Conservation (phyloP, 2,329 filamentous ascomycete genomes). For the Pyrenochaeta sp. region DNA sequence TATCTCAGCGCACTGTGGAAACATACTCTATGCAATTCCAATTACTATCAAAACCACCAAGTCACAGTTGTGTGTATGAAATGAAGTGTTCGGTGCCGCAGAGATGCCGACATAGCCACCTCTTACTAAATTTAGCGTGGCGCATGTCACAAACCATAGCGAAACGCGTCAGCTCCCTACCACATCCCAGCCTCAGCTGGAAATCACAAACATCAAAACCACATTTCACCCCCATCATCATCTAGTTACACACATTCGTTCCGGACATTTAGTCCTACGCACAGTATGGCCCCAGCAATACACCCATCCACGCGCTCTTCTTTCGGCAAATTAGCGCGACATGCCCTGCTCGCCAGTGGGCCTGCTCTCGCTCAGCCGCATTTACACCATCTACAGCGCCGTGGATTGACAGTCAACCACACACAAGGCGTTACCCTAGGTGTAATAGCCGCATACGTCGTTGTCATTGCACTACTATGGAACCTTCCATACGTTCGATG, state of each 20-base stretch:
- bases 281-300: slow-evolving; percentile 34
- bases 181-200: slow-evolving; percentile 7
- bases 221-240: neutral
- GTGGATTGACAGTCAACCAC: slow-evolving; percentile 68
- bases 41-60: no score
- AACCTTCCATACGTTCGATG: slow-evolving; percentile 79
- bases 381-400: slow-evolving; percentile 54
- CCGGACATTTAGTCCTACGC: neutral
- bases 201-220: neutral
- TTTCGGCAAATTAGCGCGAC: slow-evolving; percentile 35
- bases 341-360: slow-evolving; percentile 36
- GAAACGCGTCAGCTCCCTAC: slow-evolving; percentile 25
- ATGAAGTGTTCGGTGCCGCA: no score
- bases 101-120: slow-evolving; percentile 12
- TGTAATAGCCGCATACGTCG: slow-evolving; percentile 75
- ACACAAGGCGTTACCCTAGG: slow-evolving; percentile 77
- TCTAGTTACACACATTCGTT: neutral
- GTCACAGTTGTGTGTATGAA: no score
- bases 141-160: slow-evolving; percentile 23
- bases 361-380: slow-evolving; percentile 35
- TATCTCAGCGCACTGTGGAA: neutral
- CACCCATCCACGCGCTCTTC: slow-evolving; percentile 16
- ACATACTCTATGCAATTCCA: neutral
- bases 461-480: slow-evolving; percentile 79
- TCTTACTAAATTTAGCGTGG: slow-evolving; percentile 32